Base-by-base conservation (phyloP, 129 eudicot species). In the Smallanthus sonchifolius region DNA sequence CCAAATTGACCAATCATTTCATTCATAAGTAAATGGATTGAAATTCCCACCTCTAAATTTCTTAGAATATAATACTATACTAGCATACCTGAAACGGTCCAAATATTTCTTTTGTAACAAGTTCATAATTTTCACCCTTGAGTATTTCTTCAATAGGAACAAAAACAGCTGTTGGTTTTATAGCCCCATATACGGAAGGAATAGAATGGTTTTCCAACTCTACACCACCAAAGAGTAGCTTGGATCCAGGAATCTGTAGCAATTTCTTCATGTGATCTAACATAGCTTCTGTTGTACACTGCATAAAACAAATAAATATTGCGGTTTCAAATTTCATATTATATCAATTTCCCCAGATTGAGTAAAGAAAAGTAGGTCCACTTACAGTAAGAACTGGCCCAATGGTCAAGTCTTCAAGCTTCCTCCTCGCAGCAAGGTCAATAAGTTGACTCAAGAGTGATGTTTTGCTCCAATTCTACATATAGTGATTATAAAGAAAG, bases 321-420 rank as follows among this genome's bases (percentile, higher is more conserved):
- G 35, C n/a, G 7, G 55, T 70, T 44, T 47, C 64, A 57, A 59
- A 7, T 69, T 47, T 64, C 37, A 61, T 42, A 6, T 24, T 39
- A 28, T 40, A 36, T 6, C 4, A 14, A 37, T 10, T 13, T 24
- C 52, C 69, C 44, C 40, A 1, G 65, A 39, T 45, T 47, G 14
- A 64, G 47, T n/a, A 38, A 64, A 6, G 8, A 17, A 62, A 67
- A 67, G 16, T 24, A 79, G 45, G 38, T 45, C 45, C 20, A 73
- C 88, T 82, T 84, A 95, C 99, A 2, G 97, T 91, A 76, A 91
- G 99, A 69, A 95, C 99, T 28, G 99, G 99, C 32, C 97, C 97
- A 52, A 95, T 63, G 45, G 99, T 95, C 75, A 95, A 76, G 82
- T 95, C 99, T 62, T 95, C 87, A 28, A 95, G 86, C 86, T 91